Conservation (phyloP, 768 basidiomycete genomes). For the Suillus paluster region DNA sequence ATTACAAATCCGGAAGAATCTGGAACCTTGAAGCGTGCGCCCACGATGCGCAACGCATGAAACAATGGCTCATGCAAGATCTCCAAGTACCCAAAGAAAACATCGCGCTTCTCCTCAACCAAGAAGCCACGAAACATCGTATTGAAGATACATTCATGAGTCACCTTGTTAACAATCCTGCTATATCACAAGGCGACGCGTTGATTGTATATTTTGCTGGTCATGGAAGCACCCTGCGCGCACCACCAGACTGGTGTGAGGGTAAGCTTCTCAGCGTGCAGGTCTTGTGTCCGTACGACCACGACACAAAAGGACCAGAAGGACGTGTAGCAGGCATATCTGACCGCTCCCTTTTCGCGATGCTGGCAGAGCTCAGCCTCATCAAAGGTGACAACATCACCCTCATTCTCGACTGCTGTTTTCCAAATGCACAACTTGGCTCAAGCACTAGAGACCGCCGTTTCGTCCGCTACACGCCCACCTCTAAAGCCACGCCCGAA, state of each 20-base stretch:
- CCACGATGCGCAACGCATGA: slow-evolving; percentile 64
- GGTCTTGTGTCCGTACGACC: slow-evolving; percentile 69
- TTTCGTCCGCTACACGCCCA: slow-evolving; percentile 62
- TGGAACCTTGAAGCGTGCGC: slow-evolving; percentile 72
- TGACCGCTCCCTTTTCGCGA: slow-evolving; percentile 65
- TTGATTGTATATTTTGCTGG: slow-evolving; percentile 75
- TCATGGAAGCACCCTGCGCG: slow-evolving; percentile 62
- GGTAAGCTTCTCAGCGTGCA: slow-evolving; percentile 49
- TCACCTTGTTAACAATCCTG: slow-evolving; percentile 65
- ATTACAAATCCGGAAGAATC: slow-evolving; percentile 64
- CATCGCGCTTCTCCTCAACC: slow-evolving; percentile 59
- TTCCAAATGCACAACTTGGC: slow-evolving; percentile 47
- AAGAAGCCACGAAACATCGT: slow-evolving; percentile 60
- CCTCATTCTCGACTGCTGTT: slow-evolving; percentile 68
- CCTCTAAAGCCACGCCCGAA: slow-evolving; percentile 54
- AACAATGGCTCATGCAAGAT: slow-evolving; percentile 58
- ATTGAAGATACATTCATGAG: slow-evolving; percentile 65
- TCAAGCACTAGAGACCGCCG: slow-evolving; percentile 48
- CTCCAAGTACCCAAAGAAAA: slow-evolving; percentile 63
- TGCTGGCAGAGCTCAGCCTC: slow-evolving; percentile 58
- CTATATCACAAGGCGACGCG: slow-evolving; percentile 64
- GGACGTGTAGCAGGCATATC: slow-evolving; percentile 65
- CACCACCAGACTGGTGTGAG: slow-evolving; percentile 66
- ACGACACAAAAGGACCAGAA: slow-evolving; percentile 52
- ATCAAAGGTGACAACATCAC: slow-evolving; percentile 74